Base-by-base conservation (phyloP, 2,329 filamentous ascomycete species). In the Neonectria punicea region DNA sequence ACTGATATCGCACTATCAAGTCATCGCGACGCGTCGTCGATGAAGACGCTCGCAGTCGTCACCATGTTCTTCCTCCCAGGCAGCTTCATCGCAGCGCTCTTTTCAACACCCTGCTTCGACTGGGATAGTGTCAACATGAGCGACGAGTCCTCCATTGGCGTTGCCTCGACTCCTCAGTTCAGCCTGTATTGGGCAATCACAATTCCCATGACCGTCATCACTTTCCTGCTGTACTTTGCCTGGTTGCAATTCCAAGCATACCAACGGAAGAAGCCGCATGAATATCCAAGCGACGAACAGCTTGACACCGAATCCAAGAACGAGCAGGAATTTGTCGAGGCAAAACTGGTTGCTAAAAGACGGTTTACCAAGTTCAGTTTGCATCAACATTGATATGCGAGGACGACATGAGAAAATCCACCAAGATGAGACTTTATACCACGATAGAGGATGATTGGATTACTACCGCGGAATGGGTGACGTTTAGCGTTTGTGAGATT, bases 1-100 rank as follows among this genome's bases (percentile, higher is more conserved):
- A 76, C 78, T 5, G 73, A 76, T 53, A 79, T 81, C 22, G 79
- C 79, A 2, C 65, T 75, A 18, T 77, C 75, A 13, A 80, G 75
- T 58, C 77, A 79, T 59, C 78, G 80, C 16, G 80, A 82, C 58
- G 79, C 80, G n/a, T 77, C 79, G 0, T 80, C 80, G 2, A 82
- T 82, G 80, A 82, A 81, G 73, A 81, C 79, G 8, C 66, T 82
- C 22, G 80, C 80, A 18, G 73, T 82, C 20, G 79, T 82, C 20
- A 80, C 80, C 63, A 81, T 82, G 80, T 75, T 82, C 39, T 82
- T 82, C 67, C 73, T 82, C 2, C 80, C 80, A 0, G 80, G 80
- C 0, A 82, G 77, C 60, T 82, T 82, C 57, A 74, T 82, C 16
- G 80, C 80, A 1, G 79, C 80, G 2, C 73, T 82, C n/a, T 81